These are phyloP conservation scores for Takashimella tepidaria DNA, from an alignment of 1,284 basidiomycete species.

Conservation along the genomic window DNA sequence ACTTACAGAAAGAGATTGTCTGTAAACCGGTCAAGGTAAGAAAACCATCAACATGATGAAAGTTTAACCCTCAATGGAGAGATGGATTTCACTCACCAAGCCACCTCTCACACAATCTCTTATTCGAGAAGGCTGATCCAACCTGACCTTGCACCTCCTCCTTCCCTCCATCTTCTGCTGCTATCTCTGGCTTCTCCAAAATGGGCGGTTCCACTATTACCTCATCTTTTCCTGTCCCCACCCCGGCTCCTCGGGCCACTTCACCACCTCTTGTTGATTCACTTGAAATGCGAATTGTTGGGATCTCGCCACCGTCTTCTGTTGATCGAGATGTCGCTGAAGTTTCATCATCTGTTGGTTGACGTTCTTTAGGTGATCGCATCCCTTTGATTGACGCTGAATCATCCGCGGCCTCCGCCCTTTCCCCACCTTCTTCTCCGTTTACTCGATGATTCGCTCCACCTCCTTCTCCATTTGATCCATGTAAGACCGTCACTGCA, in stretches of 20 bases:
- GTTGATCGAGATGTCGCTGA: background rate
- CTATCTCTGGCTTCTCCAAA: constrained; percentile 46
- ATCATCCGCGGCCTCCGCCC: constrained; percentile 54
- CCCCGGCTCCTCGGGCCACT: constrained; percentile 17
- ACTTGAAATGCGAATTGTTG: constrained; percentile 82
- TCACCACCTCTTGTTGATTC: constrained; percentile 59
- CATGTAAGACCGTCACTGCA: background rate
- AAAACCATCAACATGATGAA: no score
- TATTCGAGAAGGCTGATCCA: constrained; percentile 88
- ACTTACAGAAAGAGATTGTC: constrained; percentile 85
- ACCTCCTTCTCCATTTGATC: background rate
- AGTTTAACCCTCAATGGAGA: no score
- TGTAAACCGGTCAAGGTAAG: no score
- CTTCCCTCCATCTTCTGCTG: constrained; percentile 45
- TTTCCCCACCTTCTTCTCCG: background rate
- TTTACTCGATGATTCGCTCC: constrained; percentile 13
- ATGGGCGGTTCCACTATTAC: constrained; percentile 21
- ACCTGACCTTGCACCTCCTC: constrained; percentile 37
- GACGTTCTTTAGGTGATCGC: constrained; percentile 10
- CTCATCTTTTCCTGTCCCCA: background rate
- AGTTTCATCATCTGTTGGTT: background rate
- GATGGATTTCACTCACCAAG: constrained; percentile 54
- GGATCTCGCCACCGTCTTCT: constrained; percentile 51
- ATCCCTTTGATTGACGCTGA: constrained; percentile 59
- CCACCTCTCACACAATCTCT: constrained; percentile 95